Evolutionary conservation across 768 basidiomycete species (phyloP), one percentile per base, ranked within the genome.

Genomic region (Macrolepiota fuliginosa): DNA sequence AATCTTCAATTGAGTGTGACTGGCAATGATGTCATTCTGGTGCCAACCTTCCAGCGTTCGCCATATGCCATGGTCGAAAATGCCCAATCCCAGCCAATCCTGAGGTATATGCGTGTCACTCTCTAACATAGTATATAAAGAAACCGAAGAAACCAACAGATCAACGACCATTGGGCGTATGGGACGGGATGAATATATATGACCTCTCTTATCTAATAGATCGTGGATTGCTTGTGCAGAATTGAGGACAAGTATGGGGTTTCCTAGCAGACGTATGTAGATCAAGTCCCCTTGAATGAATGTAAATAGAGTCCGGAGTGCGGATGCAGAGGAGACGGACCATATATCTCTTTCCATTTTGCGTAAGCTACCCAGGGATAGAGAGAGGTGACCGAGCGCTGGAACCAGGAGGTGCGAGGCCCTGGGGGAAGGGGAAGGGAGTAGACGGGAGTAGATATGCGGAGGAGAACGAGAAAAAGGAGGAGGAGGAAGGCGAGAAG

Each of bases 1-100:
- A 15, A 22, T 4, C 1, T 15, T 4, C 36, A 11, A 2, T 22
- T 25, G 24, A 24, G 53, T 37, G n/a, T n/a, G 19, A 25, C 22
- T 17, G 57, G 24, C 32, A 25, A 57, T 54, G 51, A 55, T 47
- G 58, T 61, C 42, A 37, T 32, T 7, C 52, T 45, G 46, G 56
- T 39, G 29, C 32, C 32, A 37, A 66, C 69, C 64, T 68, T 71
- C 68, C 68, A 71, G 25, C 66, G 59, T 29, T 58, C 56, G 24
- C 68, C 70, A 58, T 68, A 71, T 10, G 49, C 25, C 67, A 69
- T 69, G 32, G 74, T 70, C 1, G 77, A 79, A 64, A 81, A 76
- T 4, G 79, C 64, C 80, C 79, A 81, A 62, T 77, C 72, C 75
- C 76, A 82, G 5, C 81, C 81, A 64, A 82, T 79, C 49, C 80